Base-by-base conservation (phyloP, 73 alveolate species). In the Diophrys appendiculata region DNA sequence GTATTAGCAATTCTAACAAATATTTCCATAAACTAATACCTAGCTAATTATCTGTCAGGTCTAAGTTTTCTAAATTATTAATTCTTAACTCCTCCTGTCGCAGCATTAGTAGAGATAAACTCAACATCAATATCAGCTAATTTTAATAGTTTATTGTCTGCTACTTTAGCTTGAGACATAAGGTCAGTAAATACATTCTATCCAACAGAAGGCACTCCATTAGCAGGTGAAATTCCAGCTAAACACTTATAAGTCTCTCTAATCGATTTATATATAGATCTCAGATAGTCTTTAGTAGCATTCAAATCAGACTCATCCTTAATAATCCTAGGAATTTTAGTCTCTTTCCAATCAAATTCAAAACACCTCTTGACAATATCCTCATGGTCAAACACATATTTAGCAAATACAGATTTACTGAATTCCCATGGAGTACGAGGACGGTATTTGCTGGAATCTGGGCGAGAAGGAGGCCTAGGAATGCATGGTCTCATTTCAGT, bases 311-410 rank as follows among this genome's bases (percentile, higher is more conserved):
- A 78, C 76, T 87, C 92, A 54, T 83, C 89, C 68, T 93, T 93
- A 0, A 90, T 77, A 29, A 90, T 71, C 72, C 87, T 90, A 29
- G 90, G 70, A 2, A 93, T 83, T 52, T 87, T 87, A 52, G 92
- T 82, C 76, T 83, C 31, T 18, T 28, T 55, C 98, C 98, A 94
- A 77, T 94, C 98, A 74, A 74, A 94, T 64, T 94, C 98, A 92
- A 94, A 94, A 72, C 98, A 94, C 53, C 90, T 56, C 28, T 52
- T 81, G 2, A 91, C 27, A 33, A 92, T 29, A 13, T 81, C 93
- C n/a, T 85, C 92, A 30, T 71, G 86, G 54, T 94, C 97, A 24
- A 84, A 87, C 74, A 71, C 53, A 73, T 92, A 94, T 35, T 91
- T 91, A 70, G 88, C 76, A 68, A 94, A 94, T 1, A 94, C 88